phyloP scores from a whole-genome alignment of 345 rosid genomes.

The Microcos paniculata region DNA sequence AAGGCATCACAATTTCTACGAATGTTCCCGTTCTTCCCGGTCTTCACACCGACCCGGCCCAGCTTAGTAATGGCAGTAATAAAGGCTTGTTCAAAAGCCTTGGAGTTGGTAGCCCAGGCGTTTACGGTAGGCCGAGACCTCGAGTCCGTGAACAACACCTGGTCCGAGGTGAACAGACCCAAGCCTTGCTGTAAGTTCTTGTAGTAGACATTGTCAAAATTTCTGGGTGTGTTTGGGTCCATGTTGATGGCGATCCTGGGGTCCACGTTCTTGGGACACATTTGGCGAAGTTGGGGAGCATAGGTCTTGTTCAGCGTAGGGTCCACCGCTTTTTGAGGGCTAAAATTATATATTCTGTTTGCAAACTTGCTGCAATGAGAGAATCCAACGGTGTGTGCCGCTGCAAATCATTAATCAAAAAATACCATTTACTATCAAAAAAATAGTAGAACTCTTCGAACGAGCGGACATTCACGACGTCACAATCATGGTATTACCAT shows the following conservation, averaged over 20 bases:
- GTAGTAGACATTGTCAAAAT: constrained; percentile 70
- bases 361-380: constrained; percentile 61
- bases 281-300: constrained; percentile 48
- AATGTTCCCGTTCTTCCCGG: constrained; percentile 53
- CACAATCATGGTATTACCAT: background rate
- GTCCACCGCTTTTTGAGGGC: constrained; percentile 44
- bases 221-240: constrained; percentile 62
- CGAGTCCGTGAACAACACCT: constrained; percentile 55
- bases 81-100: constrained; percentile 52
- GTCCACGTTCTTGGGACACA: constrained; percentile 74
- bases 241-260: constrained; percentile 75
- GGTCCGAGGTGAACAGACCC: constrained; percentile 86
- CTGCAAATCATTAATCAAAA: constrained; percentile 31
- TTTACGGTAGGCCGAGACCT: constrained; percentile 62
- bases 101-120: constrained; percentile 50
- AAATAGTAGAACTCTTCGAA: no score
- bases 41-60: constrained; percentile 75
- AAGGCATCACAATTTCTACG: constrained; percentile 57
- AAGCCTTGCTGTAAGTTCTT: constrained; percentile 61
- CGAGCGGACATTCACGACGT: constrained; percentile 2
- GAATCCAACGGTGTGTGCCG: constrained; percentile 85
- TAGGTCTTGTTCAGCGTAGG: constrained; percentile 59
- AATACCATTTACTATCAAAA: background rate
- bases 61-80: constrained; percentile 63
- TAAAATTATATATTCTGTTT: constrained; percentile 64